Base-by-base conservation (phyloP, 2,329 filamentous ascomycete genomes). In the Triangularia setosa region DNA sequence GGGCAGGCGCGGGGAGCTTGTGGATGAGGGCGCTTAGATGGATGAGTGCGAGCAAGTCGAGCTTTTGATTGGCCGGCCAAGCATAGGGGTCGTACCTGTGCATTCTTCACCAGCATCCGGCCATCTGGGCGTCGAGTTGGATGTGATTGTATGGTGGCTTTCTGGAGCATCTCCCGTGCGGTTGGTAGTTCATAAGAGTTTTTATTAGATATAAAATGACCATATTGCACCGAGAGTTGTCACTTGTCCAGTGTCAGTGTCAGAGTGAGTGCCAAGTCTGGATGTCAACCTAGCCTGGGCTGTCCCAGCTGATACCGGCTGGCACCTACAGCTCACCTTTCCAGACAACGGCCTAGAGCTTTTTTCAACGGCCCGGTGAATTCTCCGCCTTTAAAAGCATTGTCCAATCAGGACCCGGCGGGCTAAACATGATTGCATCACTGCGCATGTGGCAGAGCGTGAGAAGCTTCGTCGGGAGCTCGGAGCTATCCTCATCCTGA, bases 21-120 rank as follows among this genome's bases (percentile, higher is more conserved):
- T 58, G 54, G 67, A 63, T 60, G 60, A 68, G 66, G 69, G 69
- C 69, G 69, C 69, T 71, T 71, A 71, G 33, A 8, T 44, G 6
- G 44, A 23, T 28, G 54, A n/a, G 54, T 57, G 62, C 44, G 60
- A 60, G 59, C 24, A 44, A 57, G n/a, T 23, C 33, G 25, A 40
- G 24, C 18, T 40, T 21, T 63, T 63, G 64, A 70, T 71, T 71
- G 69, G 69, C 57, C 61, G 52, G 69, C 68, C 65, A 67, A 69
- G 67, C 57, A 55, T 28, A 52, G 58, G 58, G 40, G 58, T 52
- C 35, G 40, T 44, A 60, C 25, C n/a, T 53, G 35, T 21, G 9
- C 35, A 27, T 60, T 21, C 35, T 52, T 23, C 33, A 53, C 14
- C 11, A 59, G 55, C 33, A 23, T 30, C 58, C 44, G 12, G 58